These are phyloP conservation scores for Volvox carteri DNA, from an alignment of 163 green algal species.

Conservation along the genomic window DNA sequence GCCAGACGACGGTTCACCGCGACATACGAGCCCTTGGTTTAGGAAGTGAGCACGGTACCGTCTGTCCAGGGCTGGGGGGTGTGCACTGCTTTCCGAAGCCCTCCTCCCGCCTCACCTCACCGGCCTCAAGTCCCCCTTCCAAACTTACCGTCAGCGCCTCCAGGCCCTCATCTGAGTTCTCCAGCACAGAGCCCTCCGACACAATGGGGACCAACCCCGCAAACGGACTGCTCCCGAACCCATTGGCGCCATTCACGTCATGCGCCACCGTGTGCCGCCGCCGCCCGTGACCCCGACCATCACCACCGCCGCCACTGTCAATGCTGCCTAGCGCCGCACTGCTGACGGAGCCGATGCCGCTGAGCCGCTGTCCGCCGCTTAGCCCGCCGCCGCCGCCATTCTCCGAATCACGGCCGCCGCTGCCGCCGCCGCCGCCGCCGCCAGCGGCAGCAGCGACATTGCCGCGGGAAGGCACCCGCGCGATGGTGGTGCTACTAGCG, in stretches of 20 bases:
- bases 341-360: neutral
- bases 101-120: too few species aligned
- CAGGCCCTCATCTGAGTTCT: conserved; percentile 16
- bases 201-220: neutral
- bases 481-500: neutral
- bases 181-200: neutral
- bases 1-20: too few species aligned
- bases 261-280: conserved; percentile 51
- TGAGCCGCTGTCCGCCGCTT: neutral
- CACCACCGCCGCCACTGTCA: neutral
- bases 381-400: neutral
- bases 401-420: neutral
- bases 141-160: conserved; percentile 24
- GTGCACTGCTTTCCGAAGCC: too few species aligned
- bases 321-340: neutral
- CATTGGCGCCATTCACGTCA: conserved; percentile 1
- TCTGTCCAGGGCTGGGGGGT: too few species aligned
- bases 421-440: neutral
- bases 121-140: too few species aligned
- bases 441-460: neutral
- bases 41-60: too few species aligned
- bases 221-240: neutral
- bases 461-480: neutral
- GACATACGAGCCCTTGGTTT: too few species aligned
- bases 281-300: neutral